These are phyloP conservation scores for Colletotrichum plurivorum DNA, from an alignment of 2,329 filamentous ascomycete species.

Conservation along the genomic window DNA sequence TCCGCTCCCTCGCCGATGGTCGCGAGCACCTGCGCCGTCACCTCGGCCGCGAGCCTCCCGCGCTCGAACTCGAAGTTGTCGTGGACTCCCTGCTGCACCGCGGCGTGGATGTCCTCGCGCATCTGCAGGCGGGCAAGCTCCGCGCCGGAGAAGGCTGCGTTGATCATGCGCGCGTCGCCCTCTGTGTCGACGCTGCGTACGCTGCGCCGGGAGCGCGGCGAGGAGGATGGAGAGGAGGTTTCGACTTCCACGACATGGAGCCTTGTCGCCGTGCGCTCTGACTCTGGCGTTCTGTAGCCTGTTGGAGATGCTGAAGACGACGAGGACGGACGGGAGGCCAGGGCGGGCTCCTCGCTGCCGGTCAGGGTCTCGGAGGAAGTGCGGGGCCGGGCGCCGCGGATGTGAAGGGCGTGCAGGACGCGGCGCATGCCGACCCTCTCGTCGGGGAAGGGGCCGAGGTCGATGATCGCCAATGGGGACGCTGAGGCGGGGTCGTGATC, in stretches of 20 bases:
- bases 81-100: not conserved
- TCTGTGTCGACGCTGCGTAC: slow-evolving; percentile 12
- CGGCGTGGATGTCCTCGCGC: not conserved
- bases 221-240: not conserved
- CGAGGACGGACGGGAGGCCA: not conserved
- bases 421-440: not conserved
- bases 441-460: not conserved
- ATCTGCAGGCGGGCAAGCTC: not conserved
- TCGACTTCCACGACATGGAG: not conserved
- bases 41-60: slow-evolving; percentile 5
- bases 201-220: slow-evolving; percentile 12
- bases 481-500: not conserved
- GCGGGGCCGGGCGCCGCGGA: not conserved
- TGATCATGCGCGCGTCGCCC: slow-evolving; percentile 25
- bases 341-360: not conserved
- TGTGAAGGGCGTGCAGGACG: too few relatives aligned
- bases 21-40: slow-evolving; percentile 1
- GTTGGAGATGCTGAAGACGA: not conserved
- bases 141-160: slow-evolving; percentile 2
- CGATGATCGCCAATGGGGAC: not conserved
- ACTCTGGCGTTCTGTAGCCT: not conserved
- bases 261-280: not conserved
- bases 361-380: slow-evolving; percentile 6
- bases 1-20: not conserved
- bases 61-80: slow-evolving; percentile 25